phyloP scores from a whole-genome alignment of 2,329 filamentous ascomycete species.

The Penicillium janthinellum region DNA sequence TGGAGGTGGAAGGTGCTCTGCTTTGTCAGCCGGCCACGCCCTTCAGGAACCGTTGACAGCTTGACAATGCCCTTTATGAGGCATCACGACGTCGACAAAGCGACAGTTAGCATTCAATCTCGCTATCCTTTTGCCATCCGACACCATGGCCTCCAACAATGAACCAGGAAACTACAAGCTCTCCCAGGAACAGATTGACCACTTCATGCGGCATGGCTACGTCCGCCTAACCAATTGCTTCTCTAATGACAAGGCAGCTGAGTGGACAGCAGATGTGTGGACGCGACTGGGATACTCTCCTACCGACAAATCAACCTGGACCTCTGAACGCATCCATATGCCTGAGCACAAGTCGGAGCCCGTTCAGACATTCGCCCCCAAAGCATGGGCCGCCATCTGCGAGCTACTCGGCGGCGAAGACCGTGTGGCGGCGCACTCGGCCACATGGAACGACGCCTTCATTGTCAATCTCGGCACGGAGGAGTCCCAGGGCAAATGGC shows the following conservation, averaged over 20 bases:
- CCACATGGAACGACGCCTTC: conserved; percentile 66
- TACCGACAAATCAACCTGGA: conserved; percentile 66
- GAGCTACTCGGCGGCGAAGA: conserved; percentile 67
- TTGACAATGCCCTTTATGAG: background rate
- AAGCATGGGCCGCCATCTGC: conserved; percentile 67
- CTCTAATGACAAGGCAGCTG: conserved; percentile 49
- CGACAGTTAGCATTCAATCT: background rate
- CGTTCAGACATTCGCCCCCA: conserved; percentile 61
- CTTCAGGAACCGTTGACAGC: too few relatives aligned
- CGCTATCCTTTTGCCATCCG: background rate
- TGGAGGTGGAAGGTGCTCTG: background rate
- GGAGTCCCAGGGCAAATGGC: conserved; percentile 53
- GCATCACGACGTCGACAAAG: background rate
- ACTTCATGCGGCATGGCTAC: conserved; percentile 60
- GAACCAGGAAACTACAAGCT: conserved; percentile 29
- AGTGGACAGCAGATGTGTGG: conserved; percentile 59
- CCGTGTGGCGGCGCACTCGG: conserved; percentile 51
- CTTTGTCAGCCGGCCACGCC: background rate
- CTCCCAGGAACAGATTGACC: conserved; percentile 51
- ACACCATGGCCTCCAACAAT: conserved; percentile 2
- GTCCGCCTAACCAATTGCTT: conserved; percentile 58
- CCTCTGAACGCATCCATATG: conserved; percentile 65
- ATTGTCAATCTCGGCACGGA: conserved; percentile 69
- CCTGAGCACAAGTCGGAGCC: conserved; percentile 59
- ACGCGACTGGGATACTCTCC: conserved; percentile 66